Conservation (phyloP, 2,329 filamentous ascomycete species). For the Colletotrichum orchidophilum region DNA sequence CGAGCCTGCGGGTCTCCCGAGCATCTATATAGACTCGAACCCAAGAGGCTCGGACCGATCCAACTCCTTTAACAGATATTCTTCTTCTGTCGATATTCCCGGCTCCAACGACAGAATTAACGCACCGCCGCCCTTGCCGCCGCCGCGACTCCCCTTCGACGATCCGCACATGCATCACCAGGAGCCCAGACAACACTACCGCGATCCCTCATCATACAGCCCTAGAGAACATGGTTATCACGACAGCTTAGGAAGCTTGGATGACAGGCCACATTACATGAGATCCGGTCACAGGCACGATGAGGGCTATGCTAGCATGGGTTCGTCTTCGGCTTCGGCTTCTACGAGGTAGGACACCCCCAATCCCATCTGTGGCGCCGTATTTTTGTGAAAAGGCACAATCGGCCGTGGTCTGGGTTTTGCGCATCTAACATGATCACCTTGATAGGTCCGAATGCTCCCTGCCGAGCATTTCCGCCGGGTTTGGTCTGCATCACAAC, state of each 20-base stretch:
- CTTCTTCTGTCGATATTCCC: slow-evolving; percentile 49
- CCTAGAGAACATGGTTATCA: slow-evolving; percentile 40
- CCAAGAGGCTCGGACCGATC: slow-evolving; percentile 42
- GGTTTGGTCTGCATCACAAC: slow-evolving; percentile 61
- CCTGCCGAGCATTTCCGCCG: slow-evolving; percentile 43
- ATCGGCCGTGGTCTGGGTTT: not conserved
- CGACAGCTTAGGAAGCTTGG: slow-evolving; percentile 50
- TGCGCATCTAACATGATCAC: slow-evolving; percentile 35
- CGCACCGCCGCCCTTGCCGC: slow-evolving; percentile 57
- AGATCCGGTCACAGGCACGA: slow-evolving; percentile 42
- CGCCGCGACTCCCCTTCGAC: slow-evolving; percentile 50
- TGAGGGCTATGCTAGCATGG: slow-evolving; percentile 56
- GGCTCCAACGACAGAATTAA: slow-evolving; percentile 44
- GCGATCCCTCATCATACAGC: slow-evolving; percentile 37
- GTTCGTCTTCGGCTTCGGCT: slow-evolving; percentile 45
- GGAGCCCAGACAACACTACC: slow-evolving; percentile 44
- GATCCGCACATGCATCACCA: slow-evolving; percentile 31
- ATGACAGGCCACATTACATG: slow-evolving; percentile 46
- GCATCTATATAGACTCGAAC: slow-evolving; percentile 48
- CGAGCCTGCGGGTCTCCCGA: slow-evolving; percentile 41
- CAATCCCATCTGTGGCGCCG: not conserved
- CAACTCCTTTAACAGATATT: slow-evolving; percentile 44
- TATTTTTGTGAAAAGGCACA: not conserved
- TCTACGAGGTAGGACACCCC: slow-evolving; percentile 28
- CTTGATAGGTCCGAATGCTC: slow-evolving; percentile 52